Percentiles rank a stretch among this genome's conserved stretches.
phyloP scores from a whole-genome alignment of 441 rosid genomes.

The Populus hybrid region DNA sequence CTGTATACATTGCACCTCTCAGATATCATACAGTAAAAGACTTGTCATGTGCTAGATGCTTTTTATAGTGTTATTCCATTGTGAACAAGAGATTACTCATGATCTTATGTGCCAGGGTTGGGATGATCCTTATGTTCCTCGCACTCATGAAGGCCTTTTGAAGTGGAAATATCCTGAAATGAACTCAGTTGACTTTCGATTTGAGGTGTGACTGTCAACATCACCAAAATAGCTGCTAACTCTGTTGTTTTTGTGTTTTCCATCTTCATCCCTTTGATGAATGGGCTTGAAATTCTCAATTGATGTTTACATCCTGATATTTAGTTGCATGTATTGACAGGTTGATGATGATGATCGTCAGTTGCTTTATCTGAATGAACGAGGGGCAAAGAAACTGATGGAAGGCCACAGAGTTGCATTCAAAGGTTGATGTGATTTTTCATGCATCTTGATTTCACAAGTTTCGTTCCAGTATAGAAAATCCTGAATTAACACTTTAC shows the following conservation, averaged over 20 bases:
- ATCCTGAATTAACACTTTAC: background rate
- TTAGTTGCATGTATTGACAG: constrained; percentile 23
- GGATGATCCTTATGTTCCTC: constrained; percentile 98
- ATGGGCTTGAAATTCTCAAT: constrained; percentile 11
- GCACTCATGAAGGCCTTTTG: constrained; percentile 91
- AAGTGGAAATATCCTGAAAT: constrained; percentile 96
- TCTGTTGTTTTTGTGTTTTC: background rate
- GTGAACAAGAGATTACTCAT: constrained; percentile 11
- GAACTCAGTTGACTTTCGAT: constrained; percentile 93
- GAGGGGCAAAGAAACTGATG: constrained; percentile 75
- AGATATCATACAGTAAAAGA: background rate
- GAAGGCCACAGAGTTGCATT: constrained; percentile 65
- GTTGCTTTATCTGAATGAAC: constrained; percentile 54
- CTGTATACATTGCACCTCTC: background rate
- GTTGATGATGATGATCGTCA: constrained; percentile 44
- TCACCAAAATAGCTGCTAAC: background rate
- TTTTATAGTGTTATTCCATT: background rate
- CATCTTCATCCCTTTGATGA: background rate
- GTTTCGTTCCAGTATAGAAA: background rate
- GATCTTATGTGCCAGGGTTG: constrained; percentile 60
- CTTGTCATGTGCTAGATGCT: background rate
- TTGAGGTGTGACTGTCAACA: constrained; percentile 7
- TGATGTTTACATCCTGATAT: constrained; percentile 31
- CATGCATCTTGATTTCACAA: background rate
- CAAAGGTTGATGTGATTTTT: constrained; percentile 38